A percentile compares a stretch with the other conserved stretches of the same genome.
phyloP scores from a whole-genome alignment of 1,284 basidiomycete species.

The Tilletia walkeri region DNA sequence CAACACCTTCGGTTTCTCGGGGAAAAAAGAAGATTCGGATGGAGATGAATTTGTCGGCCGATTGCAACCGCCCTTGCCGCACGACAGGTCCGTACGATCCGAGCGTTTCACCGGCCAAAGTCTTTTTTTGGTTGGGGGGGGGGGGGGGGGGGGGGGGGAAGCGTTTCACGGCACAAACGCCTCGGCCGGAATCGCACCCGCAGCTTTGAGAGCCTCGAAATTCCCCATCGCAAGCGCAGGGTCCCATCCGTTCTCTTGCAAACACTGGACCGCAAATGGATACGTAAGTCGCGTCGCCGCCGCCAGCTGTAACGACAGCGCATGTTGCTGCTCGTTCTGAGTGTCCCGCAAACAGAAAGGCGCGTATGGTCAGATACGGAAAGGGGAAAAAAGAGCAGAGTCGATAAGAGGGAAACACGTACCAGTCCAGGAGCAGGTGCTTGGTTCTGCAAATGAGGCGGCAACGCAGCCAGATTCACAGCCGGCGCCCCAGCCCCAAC shows the following conservation, averaged over 20 bases:
- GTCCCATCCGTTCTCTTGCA: slow-evolving; percentile 56
- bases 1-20: too few species aligned
- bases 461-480: slow-evolving; percentile 21
- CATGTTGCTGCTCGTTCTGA: slow-evolving; percentile 52
- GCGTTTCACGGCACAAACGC: slow-evolving; percentile 2
- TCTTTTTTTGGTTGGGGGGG: too few species aligned
- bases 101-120: too few species aligned
- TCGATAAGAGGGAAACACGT: neutral
- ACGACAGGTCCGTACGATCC: too few species aligned
- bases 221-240: slow-evolving; percentile 47
- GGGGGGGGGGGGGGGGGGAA: too few species aligned
- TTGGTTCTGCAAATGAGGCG: slow-evolving; percentile 32
- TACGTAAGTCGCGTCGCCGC: slow-evolving; percentile 54
- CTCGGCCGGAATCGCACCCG: slow-evolving; percentile 10
- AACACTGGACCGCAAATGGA: slow-evolving; percentile 55
- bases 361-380: too few species aligned
- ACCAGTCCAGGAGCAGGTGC: slow-evolving; percentile 23
- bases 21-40: too few species aligned
- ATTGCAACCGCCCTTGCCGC: too few species aligned
- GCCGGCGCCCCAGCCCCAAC: neutral
- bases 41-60: too few species aligned
- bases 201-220: slow-evolving; percentile 50
- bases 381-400: neutral
- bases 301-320: slow-evolving; percentile 51
- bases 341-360: neutral